These are phyloP conservation scores for Xylaria flabelliformis DNA, from an alignment of 495 filamentous ascomycete genomes.

Conservation along the genomic window DNA sequence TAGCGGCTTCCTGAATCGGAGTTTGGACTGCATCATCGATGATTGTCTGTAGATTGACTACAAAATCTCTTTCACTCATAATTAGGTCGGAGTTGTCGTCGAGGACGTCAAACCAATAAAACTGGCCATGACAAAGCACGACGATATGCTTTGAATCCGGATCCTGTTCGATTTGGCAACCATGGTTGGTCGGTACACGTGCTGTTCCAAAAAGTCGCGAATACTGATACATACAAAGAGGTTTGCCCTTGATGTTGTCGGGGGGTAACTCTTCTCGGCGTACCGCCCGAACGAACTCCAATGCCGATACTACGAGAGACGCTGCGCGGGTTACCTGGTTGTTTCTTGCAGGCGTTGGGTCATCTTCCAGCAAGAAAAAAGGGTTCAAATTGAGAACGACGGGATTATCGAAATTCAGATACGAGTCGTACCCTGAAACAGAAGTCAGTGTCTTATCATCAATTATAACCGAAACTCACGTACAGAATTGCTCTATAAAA, in stretches of 20 bases:
- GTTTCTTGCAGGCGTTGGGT: conserved; percentile 93
- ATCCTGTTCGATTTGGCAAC: conserved; percentile 95
- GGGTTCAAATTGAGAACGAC: conserved; percentile 98
- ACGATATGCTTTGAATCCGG: conserved; percentile 87
- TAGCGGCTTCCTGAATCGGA: conserved; percentile 91
- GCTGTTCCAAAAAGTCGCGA: conserved; percentile 95
- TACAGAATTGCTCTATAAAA: conserved; percentile 99
- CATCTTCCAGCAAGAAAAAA: conserved; percentile 97
- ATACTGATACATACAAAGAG: conserved; percentile 98
- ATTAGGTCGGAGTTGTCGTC: conserved; percentile 94
- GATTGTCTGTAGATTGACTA: conserved; percentile 90
- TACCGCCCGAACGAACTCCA: conserved; percentile 93
- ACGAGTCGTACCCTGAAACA: conserved; percentile 91
- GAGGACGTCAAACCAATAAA: conserved; percentile 98
- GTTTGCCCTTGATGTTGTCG: conserved; percentile 80
- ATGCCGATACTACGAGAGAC: conserved; percentile 85
- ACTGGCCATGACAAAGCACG: conserved; percentile 94
- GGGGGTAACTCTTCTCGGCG: conserved; percentile 92
- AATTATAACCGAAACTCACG: conserved; percentile 42
- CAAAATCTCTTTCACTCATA: conserved; percentile 95
- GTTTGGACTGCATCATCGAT: conserved; percentile 87
- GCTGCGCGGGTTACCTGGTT: conserved; percentile 96
- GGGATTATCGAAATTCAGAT: conserved; percentile 96
- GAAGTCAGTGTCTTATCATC: conserved; percentile 17
- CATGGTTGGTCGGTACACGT: conserved; percentile 91